Evolutionary conservation across 1,284 basidiomycete species (phyloP), one percentile per base, ranked within the genome.

Genomic region (Cutaneotrichosporon dermatis): DNA sequence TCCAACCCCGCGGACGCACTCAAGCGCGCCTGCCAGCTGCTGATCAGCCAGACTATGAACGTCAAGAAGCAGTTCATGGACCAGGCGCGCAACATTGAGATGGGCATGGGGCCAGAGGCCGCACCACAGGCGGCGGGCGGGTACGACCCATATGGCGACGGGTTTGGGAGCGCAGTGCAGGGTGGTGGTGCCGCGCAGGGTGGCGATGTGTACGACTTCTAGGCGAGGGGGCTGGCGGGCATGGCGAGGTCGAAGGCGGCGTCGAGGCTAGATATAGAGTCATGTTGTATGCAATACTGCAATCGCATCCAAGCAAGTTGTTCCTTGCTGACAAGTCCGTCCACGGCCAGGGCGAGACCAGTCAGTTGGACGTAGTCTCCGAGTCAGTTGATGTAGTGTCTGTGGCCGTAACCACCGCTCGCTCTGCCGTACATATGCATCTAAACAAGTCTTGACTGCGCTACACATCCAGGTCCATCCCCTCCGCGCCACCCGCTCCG

Each of bases 1-100:
- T 74, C 88, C 51, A 90, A 93, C 16, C 93, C 95, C 0, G 84
- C 89, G 62, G 87, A 86, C 49, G 86, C 88, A 15, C 84, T 99
- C 43, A 89, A 94, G 73, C 83, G 87, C 62, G 92, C 92, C 0
- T 92, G 90, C 73, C 85, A 84, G 54, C 85, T 87, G 65, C 84
- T 98, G 60, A 92, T 98, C 61, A 84, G 84, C 1, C 88, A 86
- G 44, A 82, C 95, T 59, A 81, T 76, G 45, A 66, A 69, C n/a
- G 65, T 83, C 57, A 80, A 81, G 70, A 68, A 73, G 51, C 72
- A 78, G 49, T 83, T 82, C 72, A 63, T 73, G 45, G 76, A 80
- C 34, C 81, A 83, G 69, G 79, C 81, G 48, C 78, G 79, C 63
- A 73, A 78, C 49, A 76, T 77, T 52, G 77, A 77, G 66, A 76